Evolutionary conservation across 768 basidiomycete species (phyloP), one percentile per base, ranked within the genome.

Genomic region (Xerocomellus amylosporus): DNA sequence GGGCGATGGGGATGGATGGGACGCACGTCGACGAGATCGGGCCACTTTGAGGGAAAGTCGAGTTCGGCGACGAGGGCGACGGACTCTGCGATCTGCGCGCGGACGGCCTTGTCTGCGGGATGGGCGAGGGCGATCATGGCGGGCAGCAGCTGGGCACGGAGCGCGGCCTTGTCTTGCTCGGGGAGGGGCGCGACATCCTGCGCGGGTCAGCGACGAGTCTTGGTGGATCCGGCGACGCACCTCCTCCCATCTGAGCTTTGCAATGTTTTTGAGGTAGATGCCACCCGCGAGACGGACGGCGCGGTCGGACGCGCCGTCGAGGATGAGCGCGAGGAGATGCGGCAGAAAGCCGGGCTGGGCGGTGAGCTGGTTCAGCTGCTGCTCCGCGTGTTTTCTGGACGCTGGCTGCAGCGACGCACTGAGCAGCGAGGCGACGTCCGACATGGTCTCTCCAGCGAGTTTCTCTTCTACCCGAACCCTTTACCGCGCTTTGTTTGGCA

Each of bases 11-110:
- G 31, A 33, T 4, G 44, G 51, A 48, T 26, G 8, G 36, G 34
- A 80, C 93, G 68, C 70, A 97, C 95, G 75, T 93, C 88, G 63
- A 97, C 86, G 56, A 98, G 81, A 73, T 88, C 84, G 17, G 82
- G 79, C 97, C 97, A 99, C 60, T 82, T 82, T 15, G 76, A 71
- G 10, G 97, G 97, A 68, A 98, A 99, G 74, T 99, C 97, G 24
- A 86, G 78, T 60, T 87, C 84, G 14, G 97, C 95, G 66, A 98
- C 88, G 61, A 95, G 81, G 8, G 94, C 87, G 31, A 98, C 88
- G 10, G 93, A 84, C 73, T 99, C 95, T 15, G 93, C 95, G 33
- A 98, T 82, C 72, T 98, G 94, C 2, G 87, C 84, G 7, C 90
- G 83, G 51, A 90, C 77, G 4, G 78, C 57, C 64, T 88, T 90